Evolutionary conservation across 2,329 filamentous ascomycete genomes (phyloP).

Genomic region (Zymoseptoria tritici): DNA sequence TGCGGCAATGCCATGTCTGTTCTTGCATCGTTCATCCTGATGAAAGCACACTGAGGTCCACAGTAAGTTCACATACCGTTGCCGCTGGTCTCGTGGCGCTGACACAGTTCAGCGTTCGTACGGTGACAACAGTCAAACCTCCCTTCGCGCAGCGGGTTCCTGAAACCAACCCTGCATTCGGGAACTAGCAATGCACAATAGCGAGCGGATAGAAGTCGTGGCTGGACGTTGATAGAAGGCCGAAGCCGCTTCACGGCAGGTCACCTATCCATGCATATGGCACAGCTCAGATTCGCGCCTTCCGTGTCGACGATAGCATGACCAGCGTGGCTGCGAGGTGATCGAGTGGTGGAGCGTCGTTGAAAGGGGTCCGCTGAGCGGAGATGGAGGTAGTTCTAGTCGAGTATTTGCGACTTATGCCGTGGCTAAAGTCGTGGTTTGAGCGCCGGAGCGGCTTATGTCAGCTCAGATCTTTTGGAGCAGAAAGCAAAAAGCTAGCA

Average conservation of each 20-base stretch:
- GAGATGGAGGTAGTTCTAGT: not conserved
- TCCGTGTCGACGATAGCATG: not conserved
- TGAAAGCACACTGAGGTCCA: not conserved
- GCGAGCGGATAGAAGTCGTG: not conserved
- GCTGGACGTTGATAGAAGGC: not conserved
- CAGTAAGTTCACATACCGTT: not conserved
- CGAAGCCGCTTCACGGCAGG: not conserved
- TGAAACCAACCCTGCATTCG: not conserved
- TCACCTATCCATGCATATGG: not conserved
- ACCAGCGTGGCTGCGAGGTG: not conserved
- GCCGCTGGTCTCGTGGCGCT: not conserved
- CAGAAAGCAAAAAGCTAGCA: not conserved
- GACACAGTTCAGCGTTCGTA: not conserved
- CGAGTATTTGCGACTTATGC: not conserved
- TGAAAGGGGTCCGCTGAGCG: not conserved
- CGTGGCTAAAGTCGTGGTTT: not conserved
- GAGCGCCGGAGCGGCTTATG: not conserved
- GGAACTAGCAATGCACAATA: not conserved
- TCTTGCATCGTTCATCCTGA: not conserved
- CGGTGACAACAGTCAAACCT: not conserved
- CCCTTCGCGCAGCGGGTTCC: not conserved
- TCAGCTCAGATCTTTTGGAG: not conserved
- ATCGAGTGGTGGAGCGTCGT: not conserved
- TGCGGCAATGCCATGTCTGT: not conserved
- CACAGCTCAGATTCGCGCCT: not conserved